phyloP scores from a whole-genome alignment of 1,139 yeast genomes.

The Lipomyces yarrowii region DNA sequence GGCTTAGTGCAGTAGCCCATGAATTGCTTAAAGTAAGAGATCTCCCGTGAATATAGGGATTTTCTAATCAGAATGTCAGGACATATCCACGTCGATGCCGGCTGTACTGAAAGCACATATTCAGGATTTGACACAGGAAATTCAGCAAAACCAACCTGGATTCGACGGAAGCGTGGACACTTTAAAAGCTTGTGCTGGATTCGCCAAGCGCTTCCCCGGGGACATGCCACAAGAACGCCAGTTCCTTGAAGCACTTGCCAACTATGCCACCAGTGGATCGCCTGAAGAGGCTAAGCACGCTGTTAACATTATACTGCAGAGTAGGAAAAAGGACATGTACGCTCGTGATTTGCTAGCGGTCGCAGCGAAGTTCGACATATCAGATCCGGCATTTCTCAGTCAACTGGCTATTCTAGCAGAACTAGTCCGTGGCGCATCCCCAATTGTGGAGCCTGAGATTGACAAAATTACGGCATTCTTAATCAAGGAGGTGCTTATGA shows the following conservation, averaged over 20 bases:
- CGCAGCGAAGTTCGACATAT: slow-evolving; percentile 47
- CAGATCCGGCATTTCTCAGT: slow-evolving; percentile 51
- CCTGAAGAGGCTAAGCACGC: slow-evolving; percentile 70
- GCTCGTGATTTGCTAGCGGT: slow-evolving; percentile 48
- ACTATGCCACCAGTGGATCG: slow-evolving; percentile 55
- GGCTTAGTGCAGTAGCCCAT: slow-evolving; percentile 49
- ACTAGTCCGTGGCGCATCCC: slow-evolving; percentile 56
- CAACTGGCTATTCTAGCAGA: slow-evolving; percentile 66
- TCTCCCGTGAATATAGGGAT: not conserved
- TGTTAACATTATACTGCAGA: slow-evolving; percentile 56
- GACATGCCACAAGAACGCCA: slow-evolving; percentile 41
- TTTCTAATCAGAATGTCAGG: slow-evolving; percentile 36
- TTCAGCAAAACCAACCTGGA: slow-evolving; percentile 44
- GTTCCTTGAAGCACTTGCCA: slow-evolving; percentile 42
- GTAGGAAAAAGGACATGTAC: slow-evolving; percentile 48
- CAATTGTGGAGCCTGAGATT: slow-evolving; percentile 55
- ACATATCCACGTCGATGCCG: slow-evolving; percentile 65
- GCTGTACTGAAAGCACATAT: slow-evolving; percentile 65
- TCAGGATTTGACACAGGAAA: slow-evolving; percentile 49
- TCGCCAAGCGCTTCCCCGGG: slow-evolving; percentile 54
- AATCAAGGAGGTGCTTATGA: slow-evolving; percentile 62
- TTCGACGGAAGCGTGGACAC: slow-evolving; percentile 44
- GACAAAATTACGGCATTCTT: slow-evolving; percentile 62
- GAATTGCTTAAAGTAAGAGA: slow-evolving; percentile 48
- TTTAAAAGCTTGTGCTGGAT: slow-evolving; percentile 63